Evolutionary conservation across 495 filamentous ascomycete genomes (phyloP), one percentile per base, ranked within the genome.

Genomic region (Annulohypoxylon nitens): DNA sequence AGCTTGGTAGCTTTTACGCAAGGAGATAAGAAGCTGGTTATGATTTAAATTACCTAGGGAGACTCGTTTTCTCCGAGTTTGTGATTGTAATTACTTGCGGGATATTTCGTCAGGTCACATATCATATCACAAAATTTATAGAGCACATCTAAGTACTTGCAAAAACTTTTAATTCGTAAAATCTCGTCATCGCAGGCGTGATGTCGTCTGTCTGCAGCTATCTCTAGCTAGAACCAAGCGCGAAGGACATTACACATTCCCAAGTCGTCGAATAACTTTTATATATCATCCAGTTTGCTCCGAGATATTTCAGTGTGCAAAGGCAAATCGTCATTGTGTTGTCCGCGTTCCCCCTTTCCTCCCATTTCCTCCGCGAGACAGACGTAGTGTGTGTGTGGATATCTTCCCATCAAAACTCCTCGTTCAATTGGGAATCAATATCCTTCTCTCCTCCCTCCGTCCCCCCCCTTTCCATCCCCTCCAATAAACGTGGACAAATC

Each of bases 111-210:
- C 30, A 30, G 30, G 30, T 30, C 30, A 26, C 20, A 54, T 14
- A 14, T 7, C 7, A 33, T 4, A n/a, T 30, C 12, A 33, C 50
- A 33, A 11, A 26, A 16, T 4, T 33, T n/a, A 1, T 23, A 9
- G 12, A 54, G 33, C 20, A 11, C 48, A 30, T 57, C 3, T 18
- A 55, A 25, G 4, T 26, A 55, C 7, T 18, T 57, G 53, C 33
- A 37, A 60, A 51, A 66, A 41, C 14, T 61, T 61, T 64, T 34
- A 48, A 30, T 68, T 73, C 59, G 26, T 73, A 53, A 63, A 65
- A 64, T 69, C 61, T 65, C 55, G 60, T 73, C 70, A 69, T 69
- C 36, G 70, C 54, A 69, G 47, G 70, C 64, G 61, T 73, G 23
- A 69, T 61, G 37, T 73, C 65, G 48, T 64, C 51, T 34, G 26